Percentiles rank a stretch among this genome's conserved stretches.
Conservation (phyloP, 176 grass and related monocot genomes). For the Aegilops longissima region DNA sequence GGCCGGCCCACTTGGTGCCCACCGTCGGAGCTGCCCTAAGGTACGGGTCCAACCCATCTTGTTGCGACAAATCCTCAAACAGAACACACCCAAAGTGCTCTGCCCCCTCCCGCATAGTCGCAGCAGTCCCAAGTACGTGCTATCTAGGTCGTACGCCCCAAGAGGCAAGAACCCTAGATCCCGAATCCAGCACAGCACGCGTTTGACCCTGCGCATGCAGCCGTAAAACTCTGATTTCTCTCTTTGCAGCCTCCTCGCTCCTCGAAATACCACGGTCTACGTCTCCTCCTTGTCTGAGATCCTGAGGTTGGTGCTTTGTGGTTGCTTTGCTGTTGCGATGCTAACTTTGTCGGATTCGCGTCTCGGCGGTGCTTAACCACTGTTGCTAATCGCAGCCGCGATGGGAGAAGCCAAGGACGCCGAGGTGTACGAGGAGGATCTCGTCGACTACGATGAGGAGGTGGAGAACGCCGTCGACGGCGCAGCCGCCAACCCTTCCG, state of each 20-base stretch:
- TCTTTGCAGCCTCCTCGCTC: slow-evolving; percentile 24
- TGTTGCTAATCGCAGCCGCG: slow-evolving; percentile 15
- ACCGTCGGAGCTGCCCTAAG: too few relatives aligned
- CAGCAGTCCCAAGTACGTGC: neutral
- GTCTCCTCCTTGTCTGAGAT: neutral
- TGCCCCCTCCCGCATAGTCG: neutral
- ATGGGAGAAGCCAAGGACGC: slow-evolving; percentile 94
- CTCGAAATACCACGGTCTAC: neutral
- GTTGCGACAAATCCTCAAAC: too few relatives aligned
- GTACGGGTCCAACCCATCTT: too few relatives aligned
- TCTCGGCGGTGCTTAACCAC: neutral
- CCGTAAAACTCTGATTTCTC: slow-evolving; percentile 4
- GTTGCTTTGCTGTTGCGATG: too few relatives aligned
- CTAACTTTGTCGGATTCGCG: neutral
- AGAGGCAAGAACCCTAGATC: slow-evolving; percentile 28
- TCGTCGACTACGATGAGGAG: slow-evolving; percentile 97
- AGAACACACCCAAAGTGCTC: too few relatives aligned
- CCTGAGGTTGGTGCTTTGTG: neutral
- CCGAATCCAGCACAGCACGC: neutral
- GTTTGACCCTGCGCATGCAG: neutral
- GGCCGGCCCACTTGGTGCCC: too few relatives aligned
- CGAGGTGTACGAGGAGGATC: slow-evolving; percentile 98
- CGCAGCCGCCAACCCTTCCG: slow-evolving; percentile 50
- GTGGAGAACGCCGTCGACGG: slow-evolving; percentile 76
- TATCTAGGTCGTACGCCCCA: neutral